Percentiles rank a stretch among this genome's conserved stretches.
phyloP scores from a whole-genome alignment of 2,329 filamentous ascomycete genomes.

The Biscogniauxia sp. region DNA sequence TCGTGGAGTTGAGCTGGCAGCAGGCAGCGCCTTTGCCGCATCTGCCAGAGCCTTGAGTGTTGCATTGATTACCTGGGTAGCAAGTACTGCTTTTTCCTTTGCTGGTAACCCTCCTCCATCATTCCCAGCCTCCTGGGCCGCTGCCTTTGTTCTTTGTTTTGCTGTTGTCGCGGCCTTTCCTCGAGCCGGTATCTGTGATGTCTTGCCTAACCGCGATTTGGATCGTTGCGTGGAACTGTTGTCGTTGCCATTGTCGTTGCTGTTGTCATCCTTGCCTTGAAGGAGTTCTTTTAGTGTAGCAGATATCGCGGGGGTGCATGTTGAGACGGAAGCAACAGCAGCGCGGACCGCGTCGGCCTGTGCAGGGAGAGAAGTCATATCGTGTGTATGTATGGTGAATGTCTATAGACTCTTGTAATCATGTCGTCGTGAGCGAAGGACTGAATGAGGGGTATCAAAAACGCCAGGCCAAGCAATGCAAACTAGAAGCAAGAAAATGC shows the following conservation, averaged over 20 bases:
- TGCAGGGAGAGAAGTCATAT: conserved; percentile 44
- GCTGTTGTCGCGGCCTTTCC: conserved; percentile 15
- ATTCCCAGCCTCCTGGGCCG: conserved; percentile 9
- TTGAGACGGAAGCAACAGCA: conserved; percentile 51
- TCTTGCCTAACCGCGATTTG: conserved; percentile 30
- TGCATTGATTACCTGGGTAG: conserved; percentile 71
- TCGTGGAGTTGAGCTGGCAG: conserved; percentile 28
- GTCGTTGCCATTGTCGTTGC: conserved; percentile 26
- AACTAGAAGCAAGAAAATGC: conserved; percentile 14
- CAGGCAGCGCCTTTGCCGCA: conserved; percentile 52
- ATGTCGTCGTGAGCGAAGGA: conserved; percentile 28
- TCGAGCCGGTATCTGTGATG: conserved; percentile 23
- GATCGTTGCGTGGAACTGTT: conserved; percentile 28
- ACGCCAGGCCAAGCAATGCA: conserved; percentile 19
- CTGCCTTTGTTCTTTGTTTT: conserved; percentile 3
- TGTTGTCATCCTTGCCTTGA: conserved; percentile 25
- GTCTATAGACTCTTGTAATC: conserved; percentile 23
- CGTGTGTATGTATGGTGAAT: conserved; percentile 16
- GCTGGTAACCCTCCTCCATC: conserved; percentile 43
- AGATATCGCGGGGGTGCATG: conserved; percentile 51
- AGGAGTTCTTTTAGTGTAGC: conserved; percentile 48
- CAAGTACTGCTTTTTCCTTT: conserved; percentile 64
- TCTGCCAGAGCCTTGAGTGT: conserved; percentile 68
- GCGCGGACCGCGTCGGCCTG: conserved; percentile 52
- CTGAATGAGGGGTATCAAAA: conserved; percentile 20